Base-by-base conservation (phyloP, 2,329 filamentous ascomycete genomes). In the Coniella lustricola region DNA sequence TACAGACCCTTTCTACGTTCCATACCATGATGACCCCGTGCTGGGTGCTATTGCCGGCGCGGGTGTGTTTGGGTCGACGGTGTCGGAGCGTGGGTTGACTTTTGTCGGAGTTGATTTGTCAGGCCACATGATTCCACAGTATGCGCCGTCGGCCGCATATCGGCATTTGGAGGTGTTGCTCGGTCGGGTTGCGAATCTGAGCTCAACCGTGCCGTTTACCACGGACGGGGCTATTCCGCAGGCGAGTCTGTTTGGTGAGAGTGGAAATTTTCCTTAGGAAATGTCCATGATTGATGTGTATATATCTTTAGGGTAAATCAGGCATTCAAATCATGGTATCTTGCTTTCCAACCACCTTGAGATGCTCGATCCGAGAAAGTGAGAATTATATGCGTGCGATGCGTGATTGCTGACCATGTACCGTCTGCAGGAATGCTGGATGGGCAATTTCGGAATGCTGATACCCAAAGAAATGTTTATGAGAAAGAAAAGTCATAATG, bases 81-180 rank as follows among this genome's bases (percentile, higher is more conserved):
- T 86, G 57, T 84, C 81, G 0, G 89, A 94, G 70, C 74, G 88
- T 36, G 85, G 86, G 0, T 67, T 95, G 40, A 93, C 87, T 0
- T 87, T 79, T 55, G 80, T 82, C 3, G 75, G 76, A 29, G 73
- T 89, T 47, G 72, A 77, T 34, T 60, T 84, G 10, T 69, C 74
- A 0, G 87, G 87, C 0, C 84, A 90, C 65, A 84, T 82, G 74
- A 66, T 76, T 0, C 79, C 81, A 0, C 79, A 86, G 63, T 89
- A 86, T 59, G 76, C 80, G 16, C 83, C 86, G 0, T 76, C 73
- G 13, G 82, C 81, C 0, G 76, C 82, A 0, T 88, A 86, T 60
- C 71, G 87, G 31, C 82, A 87, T 50, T 62, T 93, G 17, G 87
- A 93, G 70, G 84, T 85, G 58, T 62, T 93, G 56, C 71, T 94